A percentile compares a stretch with the other conserved stretches of the same genome.
phyloP scores from a whole-genome alignment of 306 rosid species.

The Trifolium repens region DNA sequence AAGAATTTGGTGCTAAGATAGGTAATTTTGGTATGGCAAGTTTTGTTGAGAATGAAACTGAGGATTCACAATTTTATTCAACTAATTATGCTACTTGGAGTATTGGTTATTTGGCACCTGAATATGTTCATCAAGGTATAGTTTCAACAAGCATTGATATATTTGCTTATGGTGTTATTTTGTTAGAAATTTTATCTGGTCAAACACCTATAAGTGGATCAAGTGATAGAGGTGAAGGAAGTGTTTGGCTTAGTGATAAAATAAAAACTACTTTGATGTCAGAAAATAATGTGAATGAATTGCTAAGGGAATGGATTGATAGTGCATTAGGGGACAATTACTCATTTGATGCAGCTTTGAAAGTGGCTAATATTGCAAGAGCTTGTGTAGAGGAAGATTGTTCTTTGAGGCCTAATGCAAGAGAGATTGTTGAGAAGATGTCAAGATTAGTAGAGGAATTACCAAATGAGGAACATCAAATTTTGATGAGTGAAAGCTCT shows the following conservation, averaged over 20 bases:
- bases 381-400: slow-evolving; percentile 76
- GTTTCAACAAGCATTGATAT: slow-evolving; percentile 69
- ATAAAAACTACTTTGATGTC: slow-evolving; percentile 57
- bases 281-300: slow-evolving; percentile 57
- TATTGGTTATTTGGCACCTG: slow-evolving; percentile 75
- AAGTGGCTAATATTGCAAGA: slow-evolving; percentile 65
- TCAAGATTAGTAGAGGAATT: slow-evolving; percentile 68
- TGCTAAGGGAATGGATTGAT: slow-evolving; percentile 84
- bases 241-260: slow-evolving; percentile 61
- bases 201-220: slow-evolving; percentile 65
- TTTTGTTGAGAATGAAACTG: slow-evolving; percentile 58
- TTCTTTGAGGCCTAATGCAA: slow-evolving; percentile 68
- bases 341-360: slow-evolving; percentile 67
- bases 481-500: slow-evolving; percentile 66
- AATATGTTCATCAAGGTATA: slow-evolving; percentile 68
- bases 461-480: slow-evolving; percentile 55
- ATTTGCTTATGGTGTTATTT: slow-evolving; percentile 74
- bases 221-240: slow-evolving; percentile 54
- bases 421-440: slow-evolving; percentile 67
- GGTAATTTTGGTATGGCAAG: slow-evolving; percentile 79
- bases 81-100: slow-evolving; percentile 64
- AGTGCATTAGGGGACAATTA: slow-evolving; percentile 70
- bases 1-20: slow-evolving; percentile 82
- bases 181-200: slow-evolving; percentile 74
- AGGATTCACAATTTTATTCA: slow-evolving; percentile 54